These are phyloP conservation scores for Solanum habrochaites DNA, from an alignment of 257 asterid genomes.

Conservation along the genomic window DNA sequence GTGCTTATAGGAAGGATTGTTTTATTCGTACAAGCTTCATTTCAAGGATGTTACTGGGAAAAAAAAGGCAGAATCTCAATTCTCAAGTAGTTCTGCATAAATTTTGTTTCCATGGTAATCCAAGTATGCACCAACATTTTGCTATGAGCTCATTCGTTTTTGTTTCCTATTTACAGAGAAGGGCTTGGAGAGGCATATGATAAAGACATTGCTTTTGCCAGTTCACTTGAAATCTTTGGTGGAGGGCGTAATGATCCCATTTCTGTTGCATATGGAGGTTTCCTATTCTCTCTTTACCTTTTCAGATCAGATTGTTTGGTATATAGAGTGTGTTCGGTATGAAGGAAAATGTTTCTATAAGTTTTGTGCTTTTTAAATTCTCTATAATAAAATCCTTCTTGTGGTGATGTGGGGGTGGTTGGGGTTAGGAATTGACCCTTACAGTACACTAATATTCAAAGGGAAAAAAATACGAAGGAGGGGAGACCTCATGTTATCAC, in stretches of 20 bases:
- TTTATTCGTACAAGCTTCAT: neutral
- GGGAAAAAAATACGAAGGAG: neutral
- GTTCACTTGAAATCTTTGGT: constrained; percentile 73
- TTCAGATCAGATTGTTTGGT: neutral
- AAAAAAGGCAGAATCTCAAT: neutral
- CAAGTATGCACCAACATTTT: neutral
- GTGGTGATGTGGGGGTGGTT: neutral
- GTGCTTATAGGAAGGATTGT: neutral
- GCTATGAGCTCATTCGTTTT: neutral
- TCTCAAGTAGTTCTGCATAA: neutral
- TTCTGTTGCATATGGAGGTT: constrained; percentile 86
- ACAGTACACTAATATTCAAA: neutral
- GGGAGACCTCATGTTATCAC: neutral
- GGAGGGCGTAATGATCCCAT: constrained; percentile 86
- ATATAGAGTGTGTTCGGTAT: neutral
- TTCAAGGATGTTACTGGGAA: neutral
- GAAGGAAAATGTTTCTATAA: neutral
- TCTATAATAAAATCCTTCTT: neutral
- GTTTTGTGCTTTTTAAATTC: neutral
- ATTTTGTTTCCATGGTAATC: neutral
- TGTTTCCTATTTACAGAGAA: constrained; percentile 50
- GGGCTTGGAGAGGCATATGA: constrained; percentile 97
- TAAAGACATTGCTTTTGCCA: constrained; percentile 82
- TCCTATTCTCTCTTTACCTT: neutral
- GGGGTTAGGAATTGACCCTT: neutral